phyloP scores from a whole-genome alignment of 805 yeast genomes.

The Cyberlindnera veronae region DNA sequence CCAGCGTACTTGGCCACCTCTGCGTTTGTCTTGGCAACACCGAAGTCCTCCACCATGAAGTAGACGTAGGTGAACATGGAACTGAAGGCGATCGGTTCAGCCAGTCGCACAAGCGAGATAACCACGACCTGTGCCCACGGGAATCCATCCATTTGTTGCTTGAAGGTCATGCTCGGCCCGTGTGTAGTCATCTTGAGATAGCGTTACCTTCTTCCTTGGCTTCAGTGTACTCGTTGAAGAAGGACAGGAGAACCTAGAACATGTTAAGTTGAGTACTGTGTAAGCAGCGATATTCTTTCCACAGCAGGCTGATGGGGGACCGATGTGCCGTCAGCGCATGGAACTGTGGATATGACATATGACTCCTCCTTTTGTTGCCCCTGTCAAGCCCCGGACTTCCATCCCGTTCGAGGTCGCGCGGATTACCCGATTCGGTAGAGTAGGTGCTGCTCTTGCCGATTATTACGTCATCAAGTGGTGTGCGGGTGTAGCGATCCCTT shows the following conservation, averaged over 20 bases:
- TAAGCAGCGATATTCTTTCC: no score
- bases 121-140: conserved; percentile 15
- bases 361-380: no score
- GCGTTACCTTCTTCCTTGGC: no score
- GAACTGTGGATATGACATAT: no score
- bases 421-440: neutral
- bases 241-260: no score
- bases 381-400: no score
- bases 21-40: conserved; percentile 10
- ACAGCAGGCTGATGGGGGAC: no score
- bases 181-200: no score
- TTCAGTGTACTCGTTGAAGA: no score
- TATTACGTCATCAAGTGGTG: neutral
- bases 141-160: conserved; percentile 15
- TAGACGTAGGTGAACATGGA: conserved; percentile 15
- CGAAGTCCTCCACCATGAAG: conserved; percentile 17
- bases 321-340: no score
- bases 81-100: conserved; percentile 17
- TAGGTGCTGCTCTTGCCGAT: neutral
- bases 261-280: no score
- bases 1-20: conserved; percentile 15
- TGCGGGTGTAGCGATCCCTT: neutral
- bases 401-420: neutral
- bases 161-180: conserved; percentile 4
- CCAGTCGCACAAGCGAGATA: conserved; percentile 9